A percentile compares a stretch with the other conserved stretches of the same genome.
Evolutionary conservation across 2,329 filamentous ascomycete species (phyloP).

Genomic region (Cytospora leucostoma): DNA sequence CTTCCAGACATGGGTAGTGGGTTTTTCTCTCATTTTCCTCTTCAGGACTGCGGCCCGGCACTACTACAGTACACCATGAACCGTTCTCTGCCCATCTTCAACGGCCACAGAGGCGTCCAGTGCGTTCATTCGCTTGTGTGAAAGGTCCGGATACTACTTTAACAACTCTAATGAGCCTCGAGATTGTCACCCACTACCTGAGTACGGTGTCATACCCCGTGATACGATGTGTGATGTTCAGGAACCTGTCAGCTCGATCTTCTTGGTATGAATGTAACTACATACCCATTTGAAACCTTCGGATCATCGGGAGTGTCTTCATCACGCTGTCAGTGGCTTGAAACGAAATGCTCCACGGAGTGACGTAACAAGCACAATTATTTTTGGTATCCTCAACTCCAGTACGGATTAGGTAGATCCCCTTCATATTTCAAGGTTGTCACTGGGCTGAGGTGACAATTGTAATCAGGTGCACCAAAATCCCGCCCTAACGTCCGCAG

Average conservation of each 20-base stretch:
- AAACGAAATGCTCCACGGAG: not conserved
- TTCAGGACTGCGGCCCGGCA: not conserved
- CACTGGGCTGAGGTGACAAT: not conserved
- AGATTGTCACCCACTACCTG: not conserved
- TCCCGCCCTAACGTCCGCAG: not conserved
- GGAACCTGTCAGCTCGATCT: not conserved
- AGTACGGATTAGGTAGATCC: too few species aligned
- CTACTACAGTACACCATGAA: not conserved
- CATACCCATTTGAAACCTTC: not conserved
- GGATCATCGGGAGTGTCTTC: not conserved
- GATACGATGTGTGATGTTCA: not conserved
- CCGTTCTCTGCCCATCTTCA: conserved; percentile 1
- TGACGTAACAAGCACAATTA: not conserved
- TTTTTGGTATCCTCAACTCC: not conserved
- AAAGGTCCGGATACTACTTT: not conserved
- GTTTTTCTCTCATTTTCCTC: not conserved
- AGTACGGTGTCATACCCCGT: not conserved
- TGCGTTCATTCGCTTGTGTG: not conserved
- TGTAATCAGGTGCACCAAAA: not conserved
- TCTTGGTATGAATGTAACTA: not conserved
- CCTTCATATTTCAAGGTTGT: not conserved
- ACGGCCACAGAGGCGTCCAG: not conserved
- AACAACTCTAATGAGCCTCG: not conserved
- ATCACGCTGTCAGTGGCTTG: conserved; percentile 1
- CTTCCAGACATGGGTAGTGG: not conserved